phyloP scores from a whole-genome alignment of 352 stramenopile genomes.

The Phytophthora constricta region DNA sequence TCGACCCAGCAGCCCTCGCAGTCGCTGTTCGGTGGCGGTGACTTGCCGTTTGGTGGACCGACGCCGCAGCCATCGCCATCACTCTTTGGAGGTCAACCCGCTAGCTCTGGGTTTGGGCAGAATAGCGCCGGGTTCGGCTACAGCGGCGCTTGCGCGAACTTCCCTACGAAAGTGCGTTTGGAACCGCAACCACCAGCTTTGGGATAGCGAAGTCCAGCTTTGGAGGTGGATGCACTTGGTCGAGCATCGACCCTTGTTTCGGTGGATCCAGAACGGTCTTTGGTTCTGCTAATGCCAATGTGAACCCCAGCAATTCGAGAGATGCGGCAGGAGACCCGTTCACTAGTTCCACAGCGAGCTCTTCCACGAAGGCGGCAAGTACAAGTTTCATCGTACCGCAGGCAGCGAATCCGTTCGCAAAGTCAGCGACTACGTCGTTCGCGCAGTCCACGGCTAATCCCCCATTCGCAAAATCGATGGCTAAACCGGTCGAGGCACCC shows the following conservation, averaged over 20 bases:
- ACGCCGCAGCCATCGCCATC: too few relatives aligned
- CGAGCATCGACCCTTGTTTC: neutral
- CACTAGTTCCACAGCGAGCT: too few relatives aligned
- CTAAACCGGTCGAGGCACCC: neutral
- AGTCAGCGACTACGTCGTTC: neutral
- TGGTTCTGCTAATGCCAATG: neutral
- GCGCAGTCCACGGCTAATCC: neutral
- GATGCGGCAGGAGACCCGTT: too few relatives aligned
- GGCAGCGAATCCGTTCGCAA: constrained; percentile 19
- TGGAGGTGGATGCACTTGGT: neutral
- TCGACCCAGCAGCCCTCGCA: neutral
- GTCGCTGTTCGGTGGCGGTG: constrained; percentile 6
- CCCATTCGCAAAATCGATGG: neutral
- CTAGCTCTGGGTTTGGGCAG: too few relatives aligned
- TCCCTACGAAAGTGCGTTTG: too few relatives aligned
- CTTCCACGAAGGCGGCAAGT: too few relatives aligned
- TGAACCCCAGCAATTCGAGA: constrained; percentile 18
- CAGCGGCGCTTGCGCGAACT: too few relatives aligned
- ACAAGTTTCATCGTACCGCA: too few relatives aligned
- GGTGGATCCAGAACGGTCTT: constrained; percentile 6
- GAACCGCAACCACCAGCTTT: too few relatives aligned
- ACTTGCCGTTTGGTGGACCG: constrained; percentile 11
- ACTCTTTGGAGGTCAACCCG: too few relatives aligned
- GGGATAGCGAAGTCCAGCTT: too few relatives aligned
- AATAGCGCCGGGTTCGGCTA: too few relatives aligned